phyloP scores from a whole-genome alignment of 2,329 filamentous ascomycete species.

The Sphaerostilbella broomeana region DNA sequence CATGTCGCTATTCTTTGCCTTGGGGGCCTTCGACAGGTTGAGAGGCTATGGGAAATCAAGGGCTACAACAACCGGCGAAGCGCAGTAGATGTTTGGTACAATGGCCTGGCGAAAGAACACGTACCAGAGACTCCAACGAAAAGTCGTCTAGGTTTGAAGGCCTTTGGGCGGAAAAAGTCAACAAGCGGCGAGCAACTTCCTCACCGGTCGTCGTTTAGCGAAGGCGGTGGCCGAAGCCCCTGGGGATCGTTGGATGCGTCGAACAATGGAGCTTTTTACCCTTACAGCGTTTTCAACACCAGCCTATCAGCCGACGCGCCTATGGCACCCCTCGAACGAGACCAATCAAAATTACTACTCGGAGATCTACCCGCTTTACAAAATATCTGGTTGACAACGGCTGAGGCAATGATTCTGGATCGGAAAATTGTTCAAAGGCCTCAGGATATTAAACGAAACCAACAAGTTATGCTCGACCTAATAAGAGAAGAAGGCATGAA shows the following conservation, averaged over 20 bases:
- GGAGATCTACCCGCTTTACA: conserved; percentile 51
- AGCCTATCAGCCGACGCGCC: conserved; percentile 56
- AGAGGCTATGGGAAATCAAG: conserved; percentile 60
- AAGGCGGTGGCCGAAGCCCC: conserved; percentile 21
- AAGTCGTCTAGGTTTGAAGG: conserved; percentile 44
- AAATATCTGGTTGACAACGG: conserved; percentile 56
- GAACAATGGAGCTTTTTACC: conserved; percentile 24
- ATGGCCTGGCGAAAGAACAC: conserved; percentile 40
- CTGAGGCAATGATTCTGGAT: conserved; percentile 55
- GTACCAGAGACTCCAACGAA: conserved; percentile 38
- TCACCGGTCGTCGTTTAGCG: conserved; percentile 20
- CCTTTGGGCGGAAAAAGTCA: conserved; percentile 54
- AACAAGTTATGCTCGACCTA: conserved; percentile 56
- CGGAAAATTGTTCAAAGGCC: conserved; percentile 51
- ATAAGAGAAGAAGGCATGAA: conserved; percentile 55
- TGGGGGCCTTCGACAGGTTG: conserved; percentile 56
- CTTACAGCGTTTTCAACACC: conserved; percentile 48
- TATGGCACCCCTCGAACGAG: conserved; percentile 48
- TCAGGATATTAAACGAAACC: conserved; percentile 57
- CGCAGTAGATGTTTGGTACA: conserved; percentile 56
- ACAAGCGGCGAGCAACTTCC: conserved; percentile 24
- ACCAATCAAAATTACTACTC: conserved; percentile 45
- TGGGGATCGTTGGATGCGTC: conserved; percentile 26
- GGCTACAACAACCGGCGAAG: conserved; percentile 55
- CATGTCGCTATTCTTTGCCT: conserved; percentile 55